Base-by-base conservation (phyloP, 352 stramenopile species). In the Pythium oligandrum region DNA sequence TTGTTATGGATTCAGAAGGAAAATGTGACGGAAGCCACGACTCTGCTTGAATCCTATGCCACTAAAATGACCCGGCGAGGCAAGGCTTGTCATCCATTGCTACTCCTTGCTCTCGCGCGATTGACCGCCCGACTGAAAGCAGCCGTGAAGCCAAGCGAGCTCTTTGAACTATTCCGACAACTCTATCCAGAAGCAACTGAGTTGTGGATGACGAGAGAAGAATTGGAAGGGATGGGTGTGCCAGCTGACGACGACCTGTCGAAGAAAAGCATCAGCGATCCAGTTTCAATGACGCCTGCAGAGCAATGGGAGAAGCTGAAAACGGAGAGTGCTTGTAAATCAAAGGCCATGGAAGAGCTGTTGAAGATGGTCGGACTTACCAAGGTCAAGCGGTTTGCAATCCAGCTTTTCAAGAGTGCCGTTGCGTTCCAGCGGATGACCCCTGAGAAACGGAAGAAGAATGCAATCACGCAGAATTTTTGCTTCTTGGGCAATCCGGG, bases 331-430 rank as follows among this genome's bases (percentile, higher is more conserved):
- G 51, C 62, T 5, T 74, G 71, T 40, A 39, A 62, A 0, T 94
- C 86, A 3, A 46, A 80, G 11, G 83, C 78, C 4, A 95, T 95
- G 83, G 84, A 96, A 5, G 63, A 88, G 37, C 57, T 96, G 17
- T 44, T 96, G 11, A 85, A 83, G 48, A 71, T 96, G 42, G 87
- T 88, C 33, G 88, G 88, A 1, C 66, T 96, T n/a, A 73, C 57
- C 8, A 81, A 82, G 50, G 88, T 96, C 3, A 96, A 96, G 51
- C 53, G 79, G 39, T 71, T 62, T 52, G 85, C 84, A 1, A 63
- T 92, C 1, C 74, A 79, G 36, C 54, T 95, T 40, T 95, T 90
- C 47, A 88, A 89, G 64, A 81, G 64, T 37, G 79, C 78, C 6
- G 63, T 93, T n/a, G 63, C 66, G 2, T 53, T 93, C 6, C 68